Evolutionary conservation across 2,329 filamentous ascomycete species (phyloP).

Genomic region (Sporothrix phasma): DNA sequence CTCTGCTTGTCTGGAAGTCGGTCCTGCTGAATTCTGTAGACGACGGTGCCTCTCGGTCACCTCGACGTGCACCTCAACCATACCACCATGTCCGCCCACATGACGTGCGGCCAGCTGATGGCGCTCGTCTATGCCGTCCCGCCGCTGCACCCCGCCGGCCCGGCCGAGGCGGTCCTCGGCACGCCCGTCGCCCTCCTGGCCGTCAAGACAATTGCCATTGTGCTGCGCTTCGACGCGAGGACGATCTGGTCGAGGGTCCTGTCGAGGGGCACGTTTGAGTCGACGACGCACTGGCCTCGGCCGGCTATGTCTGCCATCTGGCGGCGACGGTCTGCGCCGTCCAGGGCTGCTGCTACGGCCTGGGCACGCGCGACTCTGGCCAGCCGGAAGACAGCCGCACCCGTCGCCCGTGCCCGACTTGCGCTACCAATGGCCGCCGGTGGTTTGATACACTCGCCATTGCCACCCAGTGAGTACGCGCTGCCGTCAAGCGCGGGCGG

Average conservation of each 20-base stretch:
- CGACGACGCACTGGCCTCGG: constrained; percentile 10
- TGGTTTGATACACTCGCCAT: constrained; percentile 27
- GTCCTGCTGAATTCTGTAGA: too few relatives aligned
- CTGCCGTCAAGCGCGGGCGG: constrained; percentile 34
- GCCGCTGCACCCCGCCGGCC: constrained; percentile 6
- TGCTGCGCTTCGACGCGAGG: constrained; percentile 6
- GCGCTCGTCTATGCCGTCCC: constrained; percentile 9
- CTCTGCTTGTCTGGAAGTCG: too few relatives aligned
- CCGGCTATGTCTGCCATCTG: constrained; percentile 6
- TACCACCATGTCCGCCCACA: too few relatives aligned
- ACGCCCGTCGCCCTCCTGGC: neutral
- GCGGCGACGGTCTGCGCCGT: constrained; percentile 7
- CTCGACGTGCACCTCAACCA: too few relatives aligned
- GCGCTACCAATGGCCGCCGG: constrained; percentile 4
- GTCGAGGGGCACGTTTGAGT: neutral
- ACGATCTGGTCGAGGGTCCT: too few relatives aligned
- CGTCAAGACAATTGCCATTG: constrained; percentile 6
- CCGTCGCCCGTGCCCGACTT: constrained; percentile 22
- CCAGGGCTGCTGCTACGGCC: constrained; percentile 15
- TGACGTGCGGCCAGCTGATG: constrained; percentile 11
- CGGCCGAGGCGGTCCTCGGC: neutral
- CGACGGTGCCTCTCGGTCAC: too few relatives aligned
- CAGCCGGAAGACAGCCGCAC: too few relatives aligned
- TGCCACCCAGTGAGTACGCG: constrained; percentile 31
- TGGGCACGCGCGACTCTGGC: constrained; percentile 17